Conservation (phyloP, 2,329 filamentous ascomycete species). For the Pestalotiopsis sp. region DNA sequence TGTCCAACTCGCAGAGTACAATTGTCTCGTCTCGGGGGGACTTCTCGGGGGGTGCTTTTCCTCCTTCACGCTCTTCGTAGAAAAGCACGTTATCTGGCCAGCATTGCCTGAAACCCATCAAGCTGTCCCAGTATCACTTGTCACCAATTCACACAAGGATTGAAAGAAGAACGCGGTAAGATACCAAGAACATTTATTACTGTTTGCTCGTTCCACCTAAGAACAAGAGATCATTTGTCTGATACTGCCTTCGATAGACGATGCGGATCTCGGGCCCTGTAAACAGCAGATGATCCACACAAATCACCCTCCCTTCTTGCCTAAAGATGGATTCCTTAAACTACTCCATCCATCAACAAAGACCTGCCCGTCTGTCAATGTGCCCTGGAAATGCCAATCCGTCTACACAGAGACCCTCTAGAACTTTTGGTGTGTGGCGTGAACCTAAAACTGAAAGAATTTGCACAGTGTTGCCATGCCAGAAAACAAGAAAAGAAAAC, state of each 20-base stretch:
- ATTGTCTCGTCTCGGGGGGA: no score
- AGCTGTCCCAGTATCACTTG: background rate
- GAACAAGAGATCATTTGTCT: slow-evolving; percentile 13
- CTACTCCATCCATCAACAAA: slow-evolving; percentile 5
- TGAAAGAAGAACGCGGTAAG: background rate
- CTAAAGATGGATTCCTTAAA: slow-evolving; percentile 10
- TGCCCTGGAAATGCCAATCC: slow-evolving; percentile 8
- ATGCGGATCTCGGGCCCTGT: background rate
- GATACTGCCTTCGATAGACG: slow-evolving; percentile 2
- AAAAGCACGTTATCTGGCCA: background rate
- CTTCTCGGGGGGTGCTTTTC: no score
- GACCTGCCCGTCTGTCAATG: background rate
- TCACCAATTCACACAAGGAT: background rate
- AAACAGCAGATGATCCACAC: slow-evolving; percentile 9
- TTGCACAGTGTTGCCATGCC: slow-evolving; percentile 3
- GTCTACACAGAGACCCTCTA: background rate
- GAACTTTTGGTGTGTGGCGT: background rate
- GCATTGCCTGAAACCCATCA: background rate
- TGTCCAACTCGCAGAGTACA: no score
- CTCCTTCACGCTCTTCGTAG: no score
- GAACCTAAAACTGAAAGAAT: background rate
- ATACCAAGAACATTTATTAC: slow-evolving; percentile 9
- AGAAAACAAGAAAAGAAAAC: slow-evolving; percentile 3
- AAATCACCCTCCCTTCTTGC: slow-evolving; percentile 3
- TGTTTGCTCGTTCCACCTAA: slow-evolving; percentile 7